Percentiles rank a stretch among this genome's conserved stretches.
Evolutionary conservation across 306 rosid species (phyloP).

Genomic region (Astragalus membranaceus): DNA sequence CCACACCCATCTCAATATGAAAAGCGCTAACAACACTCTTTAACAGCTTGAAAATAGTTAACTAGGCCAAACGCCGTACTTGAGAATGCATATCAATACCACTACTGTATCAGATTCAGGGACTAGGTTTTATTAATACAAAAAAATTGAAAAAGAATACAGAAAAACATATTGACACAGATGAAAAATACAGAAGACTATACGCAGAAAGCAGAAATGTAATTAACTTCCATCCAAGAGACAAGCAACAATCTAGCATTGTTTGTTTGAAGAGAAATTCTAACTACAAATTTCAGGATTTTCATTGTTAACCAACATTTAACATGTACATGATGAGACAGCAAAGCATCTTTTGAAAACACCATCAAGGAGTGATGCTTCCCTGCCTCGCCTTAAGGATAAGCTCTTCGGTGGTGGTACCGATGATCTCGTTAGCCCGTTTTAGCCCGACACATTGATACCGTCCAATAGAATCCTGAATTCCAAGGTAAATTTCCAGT

Average conservation of each 20-base stretch:
- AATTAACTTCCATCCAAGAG: slow-evolving; percentile 6
- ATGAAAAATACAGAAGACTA: neutral
- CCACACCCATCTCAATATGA: too few relatives aligned
- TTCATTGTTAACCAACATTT: slow-evolving; percentile 2
- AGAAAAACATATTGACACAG: neutral
- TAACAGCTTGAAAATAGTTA: neutral
- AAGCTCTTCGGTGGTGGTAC: slow-evolving; percentile 92
- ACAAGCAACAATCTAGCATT: neutral
- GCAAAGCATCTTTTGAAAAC: slow-evolving; percentile 12
- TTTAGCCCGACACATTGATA: slow-evolving; percentile 73
- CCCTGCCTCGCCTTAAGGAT: slow-evolving; percentile 62
- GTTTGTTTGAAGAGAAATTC: neutral
- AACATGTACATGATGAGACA: slow-evolving; percentile 11
- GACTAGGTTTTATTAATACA: slow-evolving; percentile 11
- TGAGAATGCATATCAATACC: neutral
- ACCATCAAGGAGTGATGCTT: slow-evolving; percentile 21
- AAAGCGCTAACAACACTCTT: too few relatives aligned
- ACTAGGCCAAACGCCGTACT: neutral
- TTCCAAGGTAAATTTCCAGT: slow-evolving; percentile 9
- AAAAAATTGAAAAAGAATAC: neutral
- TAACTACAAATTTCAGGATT: slow-evolving; percentile 14
- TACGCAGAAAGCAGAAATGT: neutral
- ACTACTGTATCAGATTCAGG: neutral
- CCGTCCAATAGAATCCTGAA: slow-evolving; percentile 78
- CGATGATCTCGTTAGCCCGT: slow-evolving; percentile 87